These are phyloP conservation scores for Endocarpon pusillum DNA, from an alignment of 495 filamentous ascomycete genomes.

Conservation along the genomic window DNA sequence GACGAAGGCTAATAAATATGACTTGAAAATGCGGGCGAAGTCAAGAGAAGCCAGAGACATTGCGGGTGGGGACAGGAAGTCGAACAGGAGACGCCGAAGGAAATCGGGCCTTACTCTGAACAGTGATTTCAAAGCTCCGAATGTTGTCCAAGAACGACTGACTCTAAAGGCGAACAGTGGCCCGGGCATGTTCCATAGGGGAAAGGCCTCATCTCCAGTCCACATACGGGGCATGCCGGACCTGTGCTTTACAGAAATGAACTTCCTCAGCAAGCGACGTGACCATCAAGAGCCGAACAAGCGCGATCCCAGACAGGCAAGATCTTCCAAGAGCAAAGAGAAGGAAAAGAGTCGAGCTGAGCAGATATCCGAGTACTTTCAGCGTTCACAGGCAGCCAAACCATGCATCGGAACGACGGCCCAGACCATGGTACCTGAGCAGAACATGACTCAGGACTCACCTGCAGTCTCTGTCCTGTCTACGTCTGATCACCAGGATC, in stretches of 20 bases:
- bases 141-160: conserved; percentile 42
- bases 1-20: conserved; percentile 38
- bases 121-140: conserved; percentile 44
- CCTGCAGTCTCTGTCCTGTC: too few species aligned
- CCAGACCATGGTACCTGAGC: too few species aligned
- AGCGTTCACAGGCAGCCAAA: too few species aligned
- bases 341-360: conserved; percentile 7
- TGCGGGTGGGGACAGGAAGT: conserved; percentile 16
- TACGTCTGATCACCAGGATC: too few species aligned
- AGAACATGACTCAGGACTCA: too few species aligned
- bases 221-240: conserved; percentile 34
- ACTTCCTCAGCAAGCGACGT: conserved; percentile 33
- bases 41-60: conserved; percentile 9
- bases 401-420: too few species aligned
- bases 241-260: conserved; percentile 50
- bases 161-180: conserved; percentile 36
- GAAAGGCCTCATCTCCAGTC: conserved; percentile 42
- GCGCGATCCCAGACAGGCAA: neutral
- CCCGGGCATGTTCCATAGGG: conserved; percentile 54
- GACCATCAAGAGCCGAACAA: conserved; percentile 10
- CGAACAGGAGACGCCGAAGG: conserved; percentile 19
- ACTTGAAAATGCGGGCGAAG: conserved; percentile 17
- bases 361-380: neutral
- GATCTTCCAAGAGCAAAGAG: conserved; percentile 6
- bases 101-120: conserved; percentile 34